Conservation (phyloP, 176 grass and related monocot species). For the Aegilops longissima region DNA sequence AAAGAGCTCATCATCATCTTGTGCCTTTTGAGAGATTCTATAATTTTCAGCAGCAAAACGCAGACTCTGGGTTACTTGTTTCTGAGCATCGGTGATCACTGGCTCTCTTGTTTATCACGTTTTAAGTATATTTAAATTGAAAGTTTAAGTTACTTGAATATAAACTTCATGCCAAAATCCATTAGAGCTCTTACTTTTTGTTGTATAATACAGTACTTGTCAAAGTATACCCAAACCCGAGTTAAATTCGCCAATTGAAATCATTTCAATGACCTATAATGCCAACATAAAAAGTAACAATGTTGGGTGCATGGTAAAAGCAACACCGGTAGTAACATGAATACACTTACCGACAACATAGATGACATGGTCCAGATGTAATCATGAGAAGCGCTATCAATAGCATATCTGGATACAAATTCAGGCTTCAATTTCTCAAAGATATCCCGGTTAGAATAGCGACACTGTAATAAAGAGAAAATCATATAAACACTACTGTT, state of each 20-base stretch:
- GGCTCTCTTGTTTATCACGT: too few species aligned
- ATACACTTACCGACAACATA: conserved; percentile 18
- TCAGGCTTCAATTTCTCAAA: neutral
- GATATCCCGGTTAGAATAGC: neutral
- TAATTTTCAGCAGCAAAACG: too few species aligned
- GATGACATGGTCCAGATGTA: neutral
- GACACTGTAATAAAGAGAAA: neutral
- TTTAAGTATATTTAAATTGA: neutral
- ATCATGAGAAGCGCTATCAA: neutral
- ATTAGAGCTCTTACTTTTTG: neutral
- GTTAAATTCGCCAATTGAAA: neutral
- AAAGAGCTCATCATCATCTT: too few species aligned
- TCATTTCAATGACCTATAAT: neutral
- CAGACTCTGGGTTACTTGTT: too few species aligned
- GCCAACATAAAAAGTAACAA: neutral
- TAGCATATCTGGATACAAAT: neutral
- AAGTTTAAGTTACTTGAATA: neutral
- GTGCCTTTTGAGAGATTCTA: too few species aligned
- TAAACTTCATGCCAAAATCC: neutral
- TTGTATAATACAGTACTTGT: neutral
- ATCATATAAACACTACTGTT: neutral
- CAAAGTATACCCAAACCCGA: neutral
- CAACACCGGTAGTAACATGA: neutral
- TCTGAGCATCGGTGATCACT: too few species aligned
- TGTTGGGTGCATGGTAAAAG: neutral